Conservation (phyloP, 106 monocot genomes). For the Dendrobium nobile region DNA sequence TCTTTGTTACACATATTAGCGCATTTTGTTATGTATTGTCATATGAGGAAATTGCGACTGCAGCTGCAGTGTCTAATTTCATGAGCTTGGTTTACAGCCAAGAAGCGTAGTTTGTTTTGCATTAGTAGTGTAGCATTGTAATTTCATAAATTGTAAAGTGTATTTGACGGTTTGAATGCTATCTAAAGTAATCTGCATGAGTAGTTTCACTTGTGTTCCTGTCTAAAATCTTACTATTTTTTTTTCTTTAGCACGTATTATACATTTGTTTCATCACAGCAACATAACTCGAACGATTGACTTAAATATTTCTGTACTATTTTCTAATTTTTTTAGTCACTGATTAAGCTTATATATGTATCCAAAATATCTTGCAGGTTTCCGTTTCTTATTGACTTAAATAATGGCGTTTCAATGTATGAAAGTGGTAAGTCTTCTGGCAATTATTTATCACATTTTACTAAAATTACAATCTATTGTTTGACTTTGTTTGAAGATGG, state of each 20-base stretch:
- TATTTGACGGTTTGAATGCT: background rate
- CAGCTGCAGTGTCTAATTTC: no score
- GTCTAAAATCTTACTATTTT: background rate
- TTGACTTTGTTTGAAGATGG: background rate
- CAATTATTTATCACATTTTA: background rate
- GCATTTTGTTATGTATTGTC: no score
- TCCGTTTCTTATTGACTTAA: constrained; percentile 79
- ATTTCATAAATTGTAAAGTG: background rate
- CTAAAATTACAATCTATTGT: background rate
- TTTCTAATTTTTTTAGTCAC: background rate
- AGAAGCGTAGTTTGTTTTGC: no score
- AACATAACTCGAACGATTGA: no score
- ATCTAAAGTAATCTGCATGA: background rate
- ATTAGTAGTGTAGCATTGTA: background rate
- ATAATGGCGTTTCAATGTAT: constrained; percentile 60
- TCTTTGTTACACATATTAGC: background rate
- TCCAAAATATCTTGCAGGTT: constrained; percentile 42
- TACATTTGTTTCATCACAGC: background rate
- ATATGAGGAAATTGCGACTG: no score
- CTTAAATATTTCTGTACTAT: no score
- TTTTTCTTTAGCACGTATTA: background rate
- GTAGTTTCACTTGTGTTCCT: background rate
- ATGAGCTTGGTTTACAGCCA: no score
- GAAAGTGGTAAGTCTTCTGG: constrained; percentile 73
- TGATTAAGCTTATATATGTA: background rate